Base-by-base conservation (phyloP, 2,329 filamentous ascomycete species). In the Aureobasidium lini region DNA sequence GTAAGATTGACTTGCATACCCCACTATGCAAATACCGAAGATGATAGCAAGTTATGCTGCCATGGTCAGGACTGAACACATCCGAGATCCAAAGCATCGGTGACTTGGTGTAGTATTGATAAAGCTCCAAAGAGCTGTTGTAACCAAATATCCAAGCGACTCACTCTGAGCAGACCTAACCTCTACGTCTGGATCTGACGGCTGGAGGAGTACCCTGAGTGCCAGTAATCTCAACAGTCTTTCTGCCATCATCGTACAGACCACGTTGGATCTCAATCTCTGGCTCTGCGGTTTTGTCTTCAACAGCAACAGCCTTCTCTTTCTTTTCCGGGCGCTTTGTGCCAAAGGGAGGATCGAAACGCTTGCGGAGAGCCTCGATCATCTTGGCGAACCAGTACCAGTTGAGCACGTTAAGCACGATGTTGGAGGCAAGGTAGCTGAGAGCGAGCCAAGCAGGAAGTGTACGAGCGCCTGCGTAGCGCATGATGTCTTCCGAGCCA, bases 331-430 rank as follows among this genome's bases (percentile, higher is more conserved):
- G 57, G 18, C 69, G 68, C 63, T 71, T 73, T 11, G 77, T 79
- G 42, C 77, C 77, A 15, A 75, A 69, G 6, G 77, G 86, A 73
- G 78, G 77, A 62, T 84, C 80, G 69, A 94, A 94, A 29, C 89
- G 81, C 76, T 89, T 91, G 61, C 85, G 80, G 11, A 94, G 84
- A 8, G 89, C 88, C 61, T 84, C 79, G 63, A 95, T 85, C 90
- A 95, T 95, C 81, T 90, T 90, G 68, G 84, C 79, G 70, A 93
- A 94, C 90, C 90, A 95, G 74, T 86, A 89, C 68, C 89, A 85
- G 74, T 95, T 95, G 56, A 95, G 76, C 11, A 81, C 79, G 68
- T 91, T 93, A 29, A 95, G 79, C 0, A 82, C 81, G 18, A 89
- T 57, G 71, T 94, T 94, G 68, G 83, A 85, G 9, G 78, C 79